Conservation (phyloP, 2,329 filamentous ascomycete species). For the Calonectria pauciramosa region DNA sequence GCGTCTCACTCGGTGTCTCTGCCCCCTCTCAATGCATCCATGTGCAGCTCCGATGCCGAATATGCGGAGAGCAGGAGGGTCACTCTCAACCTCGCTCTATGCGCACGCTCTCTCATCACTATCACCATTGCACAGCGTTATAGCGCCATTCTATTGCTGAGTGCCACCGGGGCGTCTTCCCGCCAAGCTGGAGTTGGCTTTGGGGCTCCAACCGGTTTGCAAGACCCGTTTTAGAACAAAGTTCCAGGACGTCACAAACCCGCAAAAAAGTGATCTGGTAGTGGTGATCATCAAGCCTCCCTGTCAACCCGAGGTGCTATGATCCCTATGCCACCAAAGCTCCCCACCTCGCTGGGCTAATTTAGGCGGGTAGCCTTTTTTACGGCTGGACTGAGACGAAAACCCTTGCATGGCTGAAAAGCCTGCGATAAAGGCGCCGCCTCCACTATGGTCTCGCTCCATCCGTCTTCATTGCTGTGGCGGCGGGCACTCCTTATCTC, state of each 20-base stretch:
- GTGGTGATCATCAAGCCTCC: conserved; percentile 15
- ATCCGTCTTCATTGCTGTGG: not conserved
- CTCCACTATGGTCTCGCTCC: not conserved
- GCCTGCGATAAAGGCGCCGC: not conserved
- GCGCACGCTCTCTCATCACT: not conserved
- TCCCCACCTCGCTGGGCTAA: conserved; percentile 6
- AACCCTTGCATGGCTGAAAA: conserved; percentile 12
- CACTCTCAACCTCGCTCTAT: not conserved
- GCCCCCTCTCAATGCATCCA: not conserved
- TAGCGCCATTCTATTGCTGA: not conserved
- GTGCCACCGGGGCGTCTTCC: not conserved
- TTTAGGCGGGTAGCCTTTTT: conserved; percentile 8
- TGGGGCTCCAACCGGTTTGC: not conserved
- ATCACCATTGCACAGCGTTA: not conserved
- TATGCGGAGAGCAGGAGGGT: not conserved
- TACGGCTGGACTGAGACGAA: not conserved
- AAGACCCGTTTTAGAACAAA: not conserved
- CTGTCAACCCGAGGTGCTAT: conserved; percentile 3
- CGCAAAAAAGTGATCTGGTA: not conserved
- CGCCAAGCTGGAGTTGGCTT: not conserved
- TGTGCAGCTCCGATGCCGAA: not conserved
- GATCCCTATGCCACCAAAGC: conserved; percentile 9
- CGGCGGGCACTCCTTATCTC: not conserved
- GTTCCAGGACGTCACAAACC: not conserved
- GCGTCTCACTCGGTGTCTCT: conserved; percentile 4